Evolutionary conservation across 768 basidiomycete species (phyloP).

Genomic region (Lactifluus pinguis): DNA sequence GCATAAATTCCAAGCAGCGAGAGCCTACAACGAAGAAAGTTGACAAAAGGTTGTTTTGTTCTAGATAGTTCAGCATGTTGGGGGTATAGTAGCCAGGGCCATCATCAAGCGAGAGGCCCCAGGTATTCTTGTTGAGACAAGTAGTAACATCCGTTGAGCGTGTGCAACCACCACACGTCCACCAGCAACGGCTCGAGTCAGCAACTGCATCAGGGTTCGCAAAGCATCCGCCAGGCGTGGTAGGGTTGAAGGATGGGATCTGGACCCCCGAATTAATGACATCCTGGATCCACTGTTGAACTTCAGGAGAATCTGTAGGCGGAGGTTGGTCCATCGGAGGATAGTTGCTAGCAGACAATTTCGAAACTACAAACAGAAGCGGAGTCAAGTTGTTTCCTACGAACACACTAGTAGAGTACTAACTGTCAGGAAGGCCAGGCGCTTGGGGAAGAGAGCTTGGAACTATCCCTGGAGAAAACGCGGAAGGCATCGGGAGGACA

Average conservation of each 20-base stretch:
- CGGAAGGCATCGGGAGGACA: constrained; percentile 39
- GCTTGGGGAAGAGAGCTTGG: constrained; percentile 30
- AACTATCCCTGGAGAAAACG: constrained; percentile 39
- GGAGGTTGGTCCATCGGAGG: constrained; percentile 58
- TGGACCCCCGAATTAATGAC: constrained; percentile 44
- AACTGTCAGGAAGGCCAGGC: constrained; percentile 29
- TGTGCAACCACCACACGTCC: constrained; percentile 71
- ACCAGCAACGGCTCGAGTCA: constrained; percentile 57
- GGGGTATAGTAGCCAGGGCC: constrained; percentile 76
- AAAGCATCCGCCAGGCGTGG: constrained; percentile 39
- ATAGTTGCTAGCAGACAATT: constrained; percentile 32
- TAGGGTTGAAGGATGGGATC: constrained; percentile 48
- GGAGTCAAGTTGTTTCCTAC: not conserved
- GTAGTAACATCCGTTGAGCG: constrained; percentile 55
- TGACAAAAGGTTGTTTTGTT: constrained; percentile 52
- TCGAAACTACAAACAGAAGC: constrained; percentile 3
- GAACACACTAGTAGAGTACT: constrained; percentile 1
- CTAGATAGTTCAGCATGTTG: constrained; percentile 61
- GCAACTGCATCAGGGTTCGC: constrained; percentile 45
- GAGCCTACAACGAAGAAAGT: constrained; percentile 90
- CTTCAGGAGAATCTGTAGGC: constrained; percentile 50
- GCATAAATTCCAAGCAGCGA: constrained; percentile 60
- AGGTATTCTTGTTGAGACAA: constrained; percentile 59
- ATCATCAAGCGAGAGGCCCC: constrained; percentile 64
- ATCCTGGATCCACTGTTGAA: constrained; percentile 63